A percentile compares a stretch with the other conserved stretches of the same genome.
These are phyloP conservation scores for Alternaria sp. DNA, from an alignment of 2,329 filamentous ascomycete genomes.

Conservation along the genomic window DNA sequence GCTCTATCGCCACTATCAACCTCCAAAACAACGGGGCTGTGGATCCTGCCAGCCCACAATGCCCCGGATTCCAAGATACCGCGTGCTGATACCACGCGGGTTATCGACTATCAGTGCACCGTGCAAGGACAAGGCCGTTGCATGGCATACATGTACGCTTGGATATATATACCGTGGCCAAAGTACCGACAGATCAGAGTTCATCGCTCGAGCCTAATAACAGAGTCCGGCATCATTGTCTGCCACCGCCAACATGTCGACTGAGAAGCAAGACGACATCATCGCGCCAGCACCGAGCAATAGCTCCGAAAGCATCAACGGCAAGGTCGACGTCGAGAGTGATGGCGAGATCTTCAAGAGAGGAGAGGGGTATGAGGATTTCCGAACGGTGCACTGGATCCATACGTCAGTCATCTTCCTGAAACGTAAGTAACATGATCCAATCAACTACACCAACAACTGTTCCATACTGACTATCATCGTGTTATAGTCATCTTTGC, in stretches of 20 bases:
- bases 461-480: neutral
- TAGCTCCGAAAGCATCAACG: conserved; percentile 31
- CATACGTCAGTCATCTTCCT: conserved; percentile 63
- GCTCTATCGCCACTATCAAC: conserved; percentile 12
- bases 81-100: conserved; percentile 10
- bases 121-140: conserved; percentile 2
- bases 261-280: conserved; percentile 37
- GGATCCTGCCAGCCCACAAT: conserved; percentile 16
- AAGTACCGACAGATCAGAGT: neutral
- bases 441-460: neutral
- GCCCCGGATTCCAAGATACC: conserved; percentile 37
- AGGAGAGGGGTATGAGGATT: conserved; percentile 59
- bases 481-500: conserved; percentile 55
- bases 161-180: conserved; percentile 12
- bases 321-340: conserved; percentile 39
- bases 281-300: conserved; percentile 35
- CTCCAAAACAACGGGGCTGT: conserved; percentile 37
- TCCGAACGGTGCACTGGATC: conserved; percentile 64
- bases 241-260: conserved; percentile 26
- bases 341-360: conserved; percentile 62
- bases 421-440: conserved; percentile 48
- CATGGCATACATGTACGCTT: neutral
- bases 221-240: neutral
- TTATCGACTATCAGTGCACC: conserved; percentile 13
- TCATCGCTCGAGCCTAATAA: neutral